phyloP scores from a whole-genome alignment of 257 asterid species.

The Perilla frutescens region DNA sequence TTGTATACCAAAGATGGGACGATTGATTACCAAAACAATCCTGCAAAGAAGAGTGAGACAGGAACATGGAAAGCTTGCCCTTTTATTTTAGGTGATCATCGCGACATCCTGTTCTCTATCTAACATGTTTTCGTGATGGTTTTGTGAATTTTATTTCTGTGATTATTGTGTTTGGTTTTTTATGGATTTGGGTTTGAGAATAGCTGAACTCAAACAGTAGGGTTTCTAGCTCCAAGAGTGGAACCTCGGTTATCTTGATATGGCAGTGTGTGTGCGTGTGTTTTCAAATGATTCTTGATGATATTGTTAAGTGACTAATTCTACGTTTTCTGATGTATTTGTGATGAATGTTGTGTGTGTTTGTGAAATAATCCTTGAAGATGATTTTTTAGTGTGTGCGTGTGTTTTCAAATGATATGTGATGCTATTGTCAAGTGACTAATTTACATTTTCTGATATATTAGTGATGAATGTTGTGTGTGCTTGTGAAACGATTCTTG shows the following conservation, averaged over 20 bases:
- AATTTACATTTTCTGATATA: no score
- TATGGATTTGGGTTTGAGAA: background rate
- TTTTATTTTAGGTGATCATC: slow-evolving; percentile 57
- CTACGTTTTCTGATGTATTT: background rate
- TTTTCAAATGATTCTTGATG: background rate
- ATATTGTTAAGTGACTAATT: background rate
- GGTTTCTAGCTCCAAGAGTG: background rate
- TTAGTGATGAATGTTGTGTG: no score
- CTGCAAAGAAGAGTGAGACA: slow-evolving; percentile 68
- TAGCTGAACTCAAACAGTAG: background rate
- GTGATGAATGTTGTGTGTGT: background rate
- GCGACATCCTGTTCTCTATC: background rate
- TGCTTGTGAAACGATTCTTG: no score
- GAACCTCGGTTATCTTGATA: background rate
- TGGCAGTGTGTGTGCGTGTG: no score
- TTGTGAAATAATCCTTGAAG: background rate
- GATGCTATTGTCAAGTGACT: no score
- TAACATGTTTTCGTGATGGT: no score
- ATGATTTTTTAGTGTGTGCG: background rate
- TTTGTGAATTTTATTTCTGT: background rate
- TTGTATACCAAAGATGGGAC: slow-evolving; percentile 76
- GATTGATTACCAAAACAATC: slow-evolving; percentile 60
- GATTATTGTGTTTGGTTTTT: slow-evolving; percentile 3
- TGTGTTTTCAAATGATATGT: background rate
- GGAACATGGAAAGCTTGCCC: slow-evolving; percentile 91